These are phyloP conservation scores for Ambrosia trifida DNA, from an alignment of 129 eudicot genomes.

Conservation along the genomic window DNA sequence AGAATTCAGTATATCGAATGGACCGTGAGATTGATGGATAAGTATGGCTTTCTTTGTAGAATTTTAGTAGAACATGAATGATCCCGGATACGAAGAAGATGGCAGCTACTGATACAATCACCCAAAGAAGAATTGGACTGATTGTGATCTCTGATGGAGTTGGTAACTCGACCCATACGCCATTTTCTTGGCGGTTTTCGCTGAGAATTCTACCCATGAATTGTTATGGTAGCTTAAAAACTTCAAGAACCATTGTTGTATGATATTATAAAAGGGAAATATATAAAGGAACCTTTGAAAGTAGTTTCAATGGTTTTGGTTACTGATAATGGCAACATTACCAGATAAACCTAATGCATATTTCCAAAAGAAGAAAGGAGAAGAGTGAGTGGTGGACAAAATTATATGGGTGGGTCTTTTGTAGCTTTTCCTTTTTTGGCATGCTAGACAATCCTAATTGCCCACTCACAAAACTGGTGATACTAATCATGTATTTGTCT, in stretches of 20 bases:
- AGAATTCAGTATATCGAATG: conserved; percentile 31
- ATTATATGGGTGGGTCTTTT: conserved; percentile 21
- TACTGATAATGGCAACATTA: conserved; percentile 21
- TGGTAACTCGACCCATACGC: neutral
- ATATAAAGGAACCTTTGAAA: neutral
- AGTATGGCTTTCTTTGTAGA: conserved; percentile 24
- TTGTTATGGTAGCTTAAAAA: conserved; percentile 1
- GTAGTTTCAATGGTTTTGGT: conserved; percentile 13
- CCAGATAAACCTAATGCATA: neutral
- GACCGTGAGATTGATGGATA: conserved; percentile 38
- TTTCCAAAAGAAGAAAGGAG: conserved; percentile 19
- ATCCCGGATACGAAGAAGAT: conserved; percentile 46
- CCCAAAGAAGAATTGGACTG: conserved; percentile 44
- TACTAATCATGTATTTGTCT: conserved; percentile 26
- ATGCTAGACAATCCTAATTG: conserved; percentile 30
- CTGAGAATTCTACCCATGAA: conserved; percentile 23
- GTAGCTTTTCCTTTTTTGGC: conserved; percentile 37
- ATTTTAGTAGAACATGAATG: conserved; percentile 38
- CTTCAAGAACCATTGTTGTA: neutral
- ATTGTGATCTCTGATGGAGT: conserved; percentile 32
- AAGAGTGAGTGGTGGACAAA: conserved; percentile 27
- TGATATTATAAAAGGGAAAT: neutral
- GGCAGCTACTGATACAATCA: conserved; percentile 45
- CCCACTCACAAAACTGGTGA: conserved; percentile 27
- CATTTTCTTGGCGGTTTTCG: conserved; percentile 23